Evolutionary conservation across 2,329 filamentous ascomycete genomes (phyloP), one percentile per base, ranked within the genome.

Genomic region (Colletotrichum spinosum): DNA sequence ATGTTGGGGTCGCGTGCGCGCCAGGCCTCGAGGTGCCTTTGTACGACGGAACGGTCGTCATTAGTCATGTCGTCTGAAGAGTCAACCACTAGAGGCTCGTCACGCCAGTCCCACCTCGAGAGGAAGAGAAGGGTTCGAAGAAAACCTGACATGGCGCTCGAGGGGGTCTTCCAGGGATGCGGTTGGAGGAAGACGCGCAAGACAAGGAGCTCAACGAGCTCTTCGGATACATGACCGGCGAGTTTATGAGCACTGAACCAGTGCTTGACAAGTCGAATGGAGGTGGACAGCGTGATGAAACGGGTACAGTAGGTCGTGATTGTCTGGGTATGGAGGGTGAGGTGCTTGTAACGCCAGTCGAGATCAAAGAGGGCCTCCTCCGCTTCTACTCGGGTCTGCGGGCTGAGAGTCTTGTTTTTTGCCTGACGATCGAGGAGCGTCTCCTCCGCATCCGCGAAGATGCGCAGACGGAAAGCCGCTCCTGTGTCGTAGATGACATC

Each of bases 241-340:
- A 99, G 87, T 70, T 97, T 90, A 76, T 99, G 96, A 2, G 86
- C 85, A 69, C 88, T 86, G 77, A 97, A 96, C 96, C 96, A 99
- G 73, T 89, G 87, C 80, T 98, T 98, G 49, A 92, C 84, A 2
- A 98, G 83, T 15, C 95, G 89, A 67, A 97, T 92, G 0, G 94
- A 91, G 2, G 90, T 88, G 1, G 94, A 97, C 7, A 99, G 82
- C 1, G 93, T 85, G 1, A 91, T 90, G 70, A 93, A 90, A 4
- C 93, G 88, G 1, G 92, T 97, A 77, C 90, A 93, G 58, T 94
- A 88, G 1, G 90, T 93, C 57, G 91, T 85, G 44, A 98, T 84
- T 6, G 90, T 91, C 76, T 97, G 94, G 4, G 90, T 94, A 72
- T 97, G 92, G 10, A 93, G 85, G 3, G 94, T 92, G 0, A 90